These are phyloP conservation scores for Plasmodium inui DNA, from an alignment of 169 alveolate species.

Conservation along the genomic window DNA sequence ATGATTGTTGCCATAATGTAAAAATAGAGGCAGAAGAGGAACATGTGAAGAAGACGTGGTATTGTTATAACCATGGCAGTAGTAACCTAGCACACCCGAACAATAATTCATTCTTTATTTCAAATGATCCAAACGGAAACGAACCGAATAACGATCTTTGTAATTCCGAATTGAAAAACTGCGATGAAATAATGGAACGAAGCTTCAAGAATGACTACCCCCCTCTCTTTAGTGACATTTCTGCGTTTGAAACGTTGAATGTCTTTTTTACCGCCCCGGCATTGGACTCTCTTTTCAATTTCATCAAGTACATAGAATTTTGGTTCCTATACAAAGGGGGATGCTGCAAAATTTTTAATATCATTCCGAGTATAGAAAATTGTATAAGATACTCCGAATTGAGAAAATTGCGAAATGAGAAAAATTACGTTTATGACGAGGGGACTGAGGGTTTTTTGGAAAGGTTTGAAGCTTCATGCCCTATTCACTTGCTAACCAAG, in stretches of 20 bases:
- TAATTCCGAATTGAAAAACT: conserved; percentile 10
- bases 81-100: background rate
- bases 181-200: conserved; percentile 37
- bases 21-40: conserved; percentile 7
- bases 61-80: conserved; percentile 33
- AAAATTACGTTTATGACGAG: conserved; percentile 33
- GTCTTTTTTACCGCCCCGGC: conserved; percentile 16
- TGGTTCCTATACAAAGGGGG: conserved; percentile 61
- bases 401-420: conserved; percentile 23
- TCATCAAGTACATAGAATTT: conserved; percentile 48
- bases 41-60: background rate
- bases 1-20: background rate
- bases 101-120: background rate
- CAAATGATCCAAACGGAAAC: background rate
- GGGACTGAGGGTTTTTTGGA: conserved; percentile 15
- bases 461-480: conserved; percentile 66
- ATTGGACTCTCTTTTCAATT: conserved; percentile 57
- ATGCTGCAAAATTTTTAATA: conserved; percentile 46
- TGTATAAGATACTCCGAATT: conserved; percentile 67
- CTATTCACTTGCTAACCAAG: conserved; percentile 58
- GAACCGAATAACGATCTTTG: background rate
- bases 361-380: conserved; percentile 44
- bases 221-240: conserved; percentile 40
- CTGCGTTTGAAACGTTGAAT: conserved; percentile 13
- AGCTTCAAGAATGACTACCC: conserved; percentile 60